Evolutionary conservation across 2,329 filamentous ascomycete species (phyloP).

Genomic region (Alternaria metachromatica): DNA sequence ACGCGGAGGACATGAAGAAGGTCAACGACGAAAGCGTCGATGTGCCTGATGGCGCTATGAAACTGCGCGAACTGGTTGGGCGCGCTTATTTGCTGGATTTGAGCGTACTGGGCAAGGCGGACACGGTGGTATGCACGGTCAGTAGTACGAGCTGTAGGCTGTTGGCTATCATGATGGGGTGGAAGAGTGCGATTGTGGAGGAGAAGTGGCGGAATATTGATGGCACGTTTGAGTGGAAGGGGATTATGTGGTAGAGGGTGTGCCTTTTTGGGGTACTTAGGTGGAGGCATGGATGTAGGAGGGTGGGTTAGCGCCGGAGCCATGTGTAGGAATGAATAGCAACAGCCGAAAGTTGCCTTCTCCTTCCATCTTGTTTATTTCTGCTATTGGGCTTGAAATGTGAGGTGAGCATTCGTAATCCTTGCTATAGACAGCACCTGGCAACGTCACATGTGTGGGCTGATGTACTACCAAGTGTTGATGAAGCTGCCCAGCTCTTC

Average conservation of each 20-base stretch:
- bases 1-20: conserved; percentile 35
- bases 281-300: background rate
- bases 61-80: conserved; percentile 75
- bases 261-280: background rate
- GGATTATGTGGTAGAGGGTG: conserved; percentile 42
- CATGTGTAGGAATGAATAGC: background rate
- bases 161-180: conserved; percentile 85
- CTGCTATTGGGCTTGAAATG: background rate
- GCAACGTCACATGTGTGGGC: background rate
- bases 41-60: conserved; percentile 60
- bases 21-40: conserved; percentile 23
- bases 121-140: conserved; percentile 78
- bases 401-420: background rate
- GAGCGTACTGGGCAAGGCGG: conserved; percentile 72
- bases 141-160: conserved; percentile 72
- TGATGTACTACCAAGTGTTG: background rate
- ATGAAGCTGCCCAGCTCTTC: background rate
- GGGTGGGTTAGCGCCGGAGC: background rate
- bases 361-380: background rate
- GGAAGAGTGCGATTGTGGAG: conserved; percentile 63
- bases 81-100: conserved; percentile 84
- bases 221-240: conserved; percentile 48
- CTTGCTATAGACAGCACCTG: background rate
- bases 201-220: conserved; percentile 75
- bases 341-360: background rate